phyloP scores from a whole-genome alignment of 106 monocot genomes.

The Allium cepa region DNA sequence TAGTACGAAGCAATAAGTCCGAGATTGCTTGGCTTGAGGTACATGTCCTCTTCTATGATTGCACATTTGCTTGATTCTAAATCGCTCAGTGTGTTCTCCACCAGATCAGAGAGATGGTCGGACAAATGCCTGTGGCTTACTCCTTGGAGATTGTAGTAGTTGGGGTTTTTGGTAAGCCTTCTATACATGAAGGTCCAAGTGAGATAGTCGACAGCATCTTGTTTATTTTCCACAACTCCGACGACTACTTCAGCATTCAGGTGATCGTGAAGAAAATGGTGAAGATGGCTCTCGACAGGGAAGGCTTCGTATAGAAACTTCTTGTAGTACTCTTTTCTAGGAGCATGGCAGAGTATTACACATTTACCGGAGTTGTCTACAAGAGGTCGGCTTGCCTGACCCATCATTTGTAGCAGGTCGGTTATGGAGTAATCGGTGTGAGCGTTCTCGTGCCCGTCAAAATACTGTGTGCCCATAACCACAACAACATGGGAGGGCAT shows the following conservation, averaged over 20 bases:
- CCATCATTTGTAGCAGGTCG: constrained; percentile 98
- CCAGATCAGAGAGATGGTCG: constrained; percentile 85
- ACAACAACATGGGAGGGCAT: constrained; percentile 86
- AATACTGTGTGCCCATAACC: constrained; percentile 97
- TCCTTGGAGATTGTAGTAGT: constrained; percentile 93
- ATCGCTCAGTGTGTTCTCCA: constrained; percentile 70
- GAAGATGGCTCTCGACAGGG: constrained; percentile 96
- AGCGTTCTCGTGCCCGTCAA: constrained; percentile 88
- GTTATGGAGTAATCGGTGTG: constrained; percentile 97
- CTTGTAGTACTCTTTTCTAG: constrained; percentile 94
- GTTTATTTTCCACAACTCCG: constrained; percentile 78
- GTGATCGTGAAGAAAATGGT: constrained; percentile 87
- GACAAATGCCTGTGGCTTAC: constrained; percentile 96
- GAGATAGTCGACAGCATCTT: constrained; percentile 98
- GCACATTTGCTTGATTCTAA: constrained; percentile 90
- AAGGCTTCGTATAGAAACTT: constrained; percentile 97
- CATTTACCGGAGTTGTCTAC: constrained; percentile 88
- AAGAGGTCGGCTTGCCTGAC: constrained; percentile 95
- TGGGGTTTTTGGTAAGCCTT: constrained; percentile 87
- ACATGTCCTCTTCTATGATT: constrained; percentile 87
- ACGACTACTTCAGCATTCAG: constrained; percentile 94
- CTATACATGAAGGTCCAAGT: constrained; percentile 99
- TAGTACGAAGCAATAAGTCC: constrained; percentile 97
- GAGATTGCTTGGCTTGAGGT: constrained; percentile 80
- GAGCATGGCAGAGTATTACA: constrained; percentile 93